phyloP scores from a whole-genome alignment of 495 filamentous ascomycete species.

The Aspergillus wentii region DNA sequence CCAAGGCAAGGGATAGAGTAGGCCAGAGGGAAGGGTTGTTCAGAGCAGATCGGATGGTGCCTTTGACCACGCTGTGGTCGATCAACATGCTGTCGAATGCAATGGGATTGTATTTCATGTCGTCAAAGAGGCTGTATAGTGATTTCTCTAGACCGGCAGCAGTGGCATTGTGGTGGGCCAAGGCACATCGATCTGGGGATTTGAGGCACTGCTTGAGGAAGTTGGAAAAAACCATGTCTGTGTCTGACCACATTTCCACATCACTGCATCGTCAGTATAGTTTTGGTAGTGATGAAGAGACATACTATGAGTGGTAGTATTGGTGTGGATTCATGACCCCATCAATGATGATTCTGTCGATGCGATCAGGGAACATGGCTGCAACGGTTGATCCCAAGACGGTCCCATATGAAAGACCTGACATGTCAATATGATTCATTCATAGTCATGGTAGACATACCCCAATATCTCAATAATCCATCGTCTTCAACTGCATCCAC shows the following conservation, averaged over 20 bases:
- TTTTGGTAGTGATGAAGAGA: constrained; percentile 7
- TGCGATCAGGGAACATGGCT: constrained; percentile 37
- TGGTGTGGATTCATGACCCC: constrained; percentile 33
- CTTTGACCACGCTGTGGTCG: constrained; percentile 20
- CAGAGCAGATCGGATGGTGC: constrained; percentile 13
- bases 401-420: constrained; percentile 38
- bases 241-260: constrained; percentile 16
- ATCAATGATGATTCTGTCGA: constrained; percentile 34
- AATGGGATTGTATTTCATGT: constrained; percentile 21
- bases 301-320: constrained; percentile 24
- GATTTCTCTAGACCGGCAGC: constrained; percentile 27
- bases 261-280: too few relatives aligned
- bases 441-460: too few relatives aligned
- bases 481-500: constrained; percentile 38
- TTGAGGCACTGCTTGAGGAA: constrained; percentile 26
- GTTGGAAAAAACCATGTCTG: constrained; percentile 24
- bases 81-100: constrained; percentile 10
- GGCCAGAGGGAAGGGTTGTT: constrained; percentile 20
- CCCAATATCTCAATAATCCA: constrained; percentile 42
- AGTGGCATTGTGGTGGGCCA: constrained; percentile 22
- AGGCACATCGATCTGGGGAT: constrained; percentile 18
- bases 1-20: constrained; percentile 11
- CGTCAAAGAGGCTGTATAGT: constrained; percentile 22
- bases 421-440: too few relatives aligned
- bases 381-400: constrained; percentile 31